These are phyloP conservation scores for Coprinellus micaceus DNA, from an alignment of 768 basidiomycete genomes.

Conservation along the genomic window DNA sequence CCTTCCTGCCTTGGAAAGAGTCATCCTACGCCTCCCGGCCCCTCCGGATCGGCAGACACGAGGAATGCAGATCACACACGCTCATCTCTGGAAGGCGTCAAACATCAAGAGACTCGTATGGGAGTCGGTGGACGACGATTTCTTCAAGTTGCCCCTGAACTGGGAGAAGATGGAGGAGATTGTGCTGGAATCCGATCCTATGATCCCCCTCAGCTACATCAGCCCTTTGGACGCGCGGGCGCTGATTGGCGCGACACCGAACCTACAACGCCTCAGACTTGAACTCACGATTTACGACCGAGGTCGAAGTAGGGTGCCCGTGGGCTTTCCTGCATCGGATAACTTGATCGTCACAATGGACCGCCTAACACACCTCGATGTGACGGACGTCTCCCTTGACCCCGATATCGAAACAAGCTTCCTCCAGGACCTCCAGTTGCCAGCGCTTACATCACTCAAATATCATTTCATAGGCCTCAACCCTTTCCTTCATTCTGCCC, in stretches of 20 bases:
- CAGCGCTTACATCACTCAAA: not conserved
- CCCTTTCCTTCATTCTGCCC: not conserved
- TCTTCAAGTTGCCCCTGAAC: not conserved
- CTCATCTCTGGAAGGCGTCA: not conserved
- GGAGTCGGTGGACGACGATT: not conserved
- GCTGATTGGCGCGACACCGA: not conserved
- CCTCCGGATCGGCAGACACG: not conserved
- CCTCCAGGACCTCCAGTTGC: not conserved
- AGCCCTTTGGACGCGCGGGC: not conserved
- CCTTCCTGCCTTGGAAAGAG: not conserved
- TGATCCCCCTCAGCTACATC: not conserved
- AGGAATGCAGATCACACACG: not conserved
- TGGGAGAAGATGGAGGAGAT: not conserved
- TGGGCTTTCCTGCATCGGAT: not conserved
- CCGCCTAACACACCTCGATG: not conserved
- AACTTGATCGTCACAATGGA: not conserved
- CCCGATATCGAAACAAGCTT: not conserved
- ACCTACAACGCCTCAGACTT: not conserved
- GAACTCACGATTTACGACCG: not conserved
- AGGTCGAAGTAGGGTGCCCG: not conserved
- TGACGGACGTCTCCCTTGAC: not conserved
- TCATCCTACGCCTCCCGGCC: not conserved
- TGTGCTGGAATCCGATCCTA: not conserved
- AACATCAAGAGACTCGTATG: not conserved
- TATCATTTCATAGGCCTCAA: not conserved